Percentiles rank a stretch among this genome's conserved stretches.
These are phyloP conservation scores for Hanseniaspora pseudoguilliermondii DNA, from an alignment of 805 yeast genomes.

Conservation along the genomic window DNA sequence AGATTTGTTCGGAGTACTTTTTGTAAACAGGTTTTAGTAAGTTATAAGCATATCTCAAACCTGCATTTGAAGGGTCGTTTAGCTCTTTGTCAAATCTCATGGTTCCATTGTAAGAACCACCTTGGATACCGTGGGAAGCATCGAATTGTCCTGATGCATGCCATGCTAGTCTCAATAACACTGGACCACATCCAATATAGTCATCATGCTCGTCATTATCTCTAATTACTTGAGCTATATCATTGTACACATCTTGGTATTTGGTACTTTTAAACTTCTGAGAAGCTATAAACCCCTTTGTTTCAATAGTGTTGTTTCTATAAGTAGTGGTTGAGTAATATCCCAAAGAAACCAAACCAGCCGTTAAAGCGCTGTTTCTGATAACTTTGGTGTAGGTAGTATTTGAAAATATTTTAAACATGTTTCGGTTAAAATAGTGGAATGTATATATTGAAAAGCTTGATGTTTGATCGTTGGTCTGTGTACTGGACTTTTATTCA, in stretches of 20 bases:
- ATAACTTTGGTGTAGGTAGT: background rate
- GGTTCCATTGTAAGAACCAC: conserved; percentile 65
- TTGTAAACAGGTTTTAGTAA: conserved; percentile 43
- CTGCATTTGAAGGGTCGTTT: conserved; percentile 48
- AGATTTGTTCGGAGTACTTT: conserved; percentile 51
- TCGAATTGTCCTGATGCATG: conserved; percentile 78
- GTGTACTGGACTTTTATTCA: no score
- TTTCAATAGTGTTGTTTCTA: conserved; percentile 21
- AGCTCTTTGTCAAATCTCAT: conserved; percentile 42
- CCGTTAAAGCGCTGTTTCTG: conserved; percentile 17
- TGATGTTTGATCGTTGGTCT: no score
- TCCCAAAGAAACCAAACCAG: conserved; percentile 20
- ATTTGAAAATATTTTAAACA: conserved; percentile 1
- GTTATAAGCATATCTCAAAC: conserved; percentile 45
- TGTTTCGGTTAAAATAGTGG: background rate
- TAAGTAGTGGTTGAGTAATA: conserved; percentile 18
- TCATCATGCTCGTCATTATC: conserved; percentile 51
- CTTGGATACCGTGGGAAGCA: conserved; percentile 37
- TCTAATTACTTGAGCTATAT: conserved; percentile 49
- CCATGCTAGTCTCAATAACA: conserved; percentile 72
- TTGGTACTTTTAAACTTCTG: conserved; percentile 32
- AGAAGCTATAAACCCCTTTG: conserved; percentile 22
- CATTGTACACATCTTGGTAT: conserved; percentile 58
- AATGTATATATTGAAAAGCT: no score
- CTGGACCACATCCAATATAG: conserved; percentile 62